These are phyloP conservation scores for Yamadazyma dendronema DNA, from an alignment of 1,139 yeast species.

Conservation along the genomic window DNA sequence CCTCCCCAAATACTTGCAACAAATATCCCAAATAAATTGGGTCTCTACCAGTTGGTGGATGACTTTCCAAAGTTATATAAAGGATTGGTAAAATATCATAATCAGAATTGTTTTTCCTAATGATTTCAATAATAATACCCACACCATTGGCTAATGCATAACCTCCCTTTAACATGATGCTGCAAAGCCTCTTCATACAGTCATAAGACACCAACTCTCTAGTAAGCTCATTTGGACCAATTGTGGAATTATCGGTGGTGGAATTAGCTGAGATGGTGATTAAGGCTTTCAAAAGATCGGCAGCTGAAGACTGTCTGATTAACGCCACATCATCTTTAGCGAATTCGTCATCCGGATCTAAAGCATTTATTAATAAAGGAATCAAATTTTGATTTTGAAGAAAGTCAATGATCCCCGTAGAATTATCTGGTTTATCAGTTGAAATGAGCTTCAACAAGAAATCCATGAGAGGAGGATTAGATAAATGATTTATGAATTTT, in stretches of 20 bases:
- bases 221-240: constrained; percentile 94
- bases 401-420: constrained; percentile 75
- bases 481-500: constrained; percentile 73
- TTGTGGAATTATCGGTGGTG: constrained; percentile 78
- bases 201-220: constrained; percentile 79
- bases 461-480: constrained; percentile 85
- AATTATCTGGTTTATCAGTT: constrained; percentile 74
- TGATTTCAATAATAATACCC: constrained; percentile 91
- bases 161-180: constrained; percentile 89
- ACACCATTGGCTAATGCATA: constrained; percentile 93
- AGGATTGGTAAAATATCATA: constrained; percentile 89
- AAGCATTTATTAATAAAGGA: constrained; percentile 54
- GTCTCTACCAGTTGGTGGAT: constrained; percentile 93
- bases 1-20: constrained; percentile 73
- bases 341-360: constrained; percentile 35
- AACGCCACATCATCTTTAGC: constrained; percentile 17
- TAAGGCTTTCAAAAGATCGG: constrained; percentile 47
- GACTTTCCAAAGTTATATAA: constrained; percentile 82
- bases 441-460: constrained; percentile 73
- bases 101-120: constrained; percentile 93
- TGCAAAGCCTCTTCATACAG: constrained; percentile 64
- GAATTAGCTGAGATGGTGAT: constrained; percentile 65
- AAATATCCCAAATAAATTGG: constrained; percentile 91
- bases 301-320: constrained; percentile 44
- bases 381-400: constrained; percentile 65